Base-by-base conservation (phyloP, 192 early-diverging fungal genomes). In the Coemansia sp. region DNA sequence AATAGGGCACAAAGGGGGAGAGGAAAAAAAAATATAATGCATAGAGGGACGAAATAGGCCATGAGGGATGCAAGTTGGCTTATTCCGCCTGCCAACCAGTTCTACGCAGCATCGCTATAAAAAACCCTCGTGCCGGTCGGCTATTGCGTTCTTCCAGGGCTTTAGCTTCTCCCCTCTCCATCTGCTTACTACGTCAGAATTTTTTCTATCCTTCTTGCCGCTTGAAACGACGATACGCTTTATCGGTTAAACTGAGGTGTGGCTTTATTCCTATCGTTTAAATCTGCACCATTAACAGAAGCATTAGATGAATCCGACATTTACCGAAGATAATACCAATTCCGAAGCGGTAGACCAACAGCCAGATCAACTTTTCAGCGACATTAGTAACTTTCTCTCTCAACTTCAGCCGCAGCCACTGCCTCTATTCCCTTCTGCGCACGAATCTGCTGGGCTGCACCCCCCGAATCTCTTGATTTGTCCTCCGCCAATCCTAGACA, bases 41-140 rank as follows among this genome's bases (percentile, higher is more conserved):
- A 50, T 50, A 50, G 28, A 50, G 48, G 46, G 46, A 35, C 33
- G 33, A 35, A 48, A 30, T 31, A 31, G 19, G 33, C 48, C 48
- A 50, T 50, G 48, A 50, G 48, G 41, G 48, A 31, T 15, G 33
- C 33, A 35, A 13, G 28, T 9, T 30, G 14, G 48, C 48, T 50
- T 50, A 33, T 50, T 50, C 48, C 48, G 31, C 48, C 48, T 33
- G 28, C 31, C 31, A 36, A 50, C 48, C 48, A 30, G 48, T 50
- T 50, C 28, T 50, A 31, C 23, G 48, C 48, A 50, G 48, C 48
- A 50, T 13, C 18, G 6, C 48, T 50, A 50, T 50, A 50, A 50
- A 50, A 50, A 35, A 35, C 33, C 33, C 33, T 10, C 33, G 33
- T 35, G 33, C 6, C 10, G 33, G 33, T 35, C 33, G 33, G 33